These are phyloP conservation scores for Neurospora sp. DNA, from an alignment of 495 filamentous ascomycete genomes.

Conservation along the genomic window DNA sequence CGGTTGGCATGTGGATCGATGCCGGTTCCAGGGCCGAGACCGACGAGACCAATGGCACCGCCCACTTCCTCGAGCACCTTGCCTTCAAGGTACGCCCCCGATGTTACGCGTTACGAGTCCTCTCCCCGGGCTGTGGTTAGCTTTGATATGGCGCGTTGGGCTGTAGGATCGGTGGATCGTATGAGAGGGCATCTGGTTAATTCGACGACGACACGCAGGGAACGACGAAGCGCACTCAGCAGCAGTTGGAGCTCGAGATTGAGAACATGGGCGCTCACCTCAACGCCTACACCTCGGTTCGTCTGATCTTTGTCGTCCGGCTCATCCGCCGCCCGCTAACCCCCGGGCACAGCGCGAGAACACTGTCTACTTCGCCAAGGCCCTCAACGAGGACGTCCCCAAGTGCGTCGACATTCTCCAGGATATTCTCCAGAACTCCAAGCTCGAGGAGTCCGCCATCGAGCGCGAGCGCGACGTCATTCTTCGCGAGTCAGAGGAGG, in stretches of 20 bases:
- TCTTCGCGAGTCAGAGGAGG: conserved; percentile 96
- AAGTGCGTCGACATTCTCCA: conserved; percentile 94
- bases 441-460: conserved; percentile 84
- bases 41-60: conserved; percentile 95
- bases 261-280: conserved; percentile 99
- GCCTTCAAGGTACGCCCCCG: conserved; percentile 79
- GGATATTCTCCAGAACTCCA: conserved; percentile 98
- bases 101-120: background rate
- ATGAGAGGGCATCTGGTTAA: background rate
- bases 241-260: conserved; percentile 97
- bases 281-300: conserved; percentile 98
- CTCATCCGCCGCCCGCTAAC: conserved; percentile 25
- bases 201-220: conserved; percentile 42
- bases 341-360: conserved; percentile 66
- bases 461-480: conserved; percentile 98
- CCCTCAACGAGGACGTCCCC: conserved; percentile 95
- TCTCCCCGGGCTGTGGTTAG: background rate
- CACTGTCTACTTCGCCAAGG: conserved; percentile 99
- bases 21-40: conserved; percentile 97
- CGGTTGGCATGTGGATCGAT: conserved; percentile 98
- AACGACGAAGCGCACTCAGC: conserved; percentile 83
- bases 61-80: conserved; percentile 98
- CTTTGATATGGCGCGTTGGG: background rate
- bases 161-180: background rate
- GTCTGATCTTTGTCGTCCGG: conserved; percentile 28